Evolutionary conservation across 306 rosid species (phyloP).

Genomic region (Prunus armeniaca): DNA sequence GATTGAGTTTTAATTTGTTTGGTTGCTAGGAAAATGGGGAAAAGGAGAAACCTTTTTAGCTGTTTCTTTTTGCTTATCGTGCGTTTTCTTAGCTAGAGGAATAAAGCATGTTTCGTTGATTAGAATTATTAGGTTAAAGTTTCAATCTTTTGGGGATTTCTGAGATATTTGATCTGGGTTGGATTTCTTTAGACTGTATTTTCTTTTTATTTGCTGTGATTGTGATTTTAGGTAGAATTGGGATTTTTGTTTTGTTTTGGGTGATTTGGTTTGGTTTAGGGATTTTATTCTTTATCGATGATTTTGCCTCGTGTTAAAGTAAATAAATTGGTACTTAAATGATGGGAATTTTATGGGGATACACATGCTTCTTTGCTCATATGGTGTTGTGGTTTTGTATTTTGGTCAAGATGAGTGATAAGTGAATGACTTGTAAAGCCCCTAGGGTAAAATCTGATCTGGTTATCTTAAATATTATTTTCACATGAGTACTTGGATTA

Average conservation of each 20-base stretch:
- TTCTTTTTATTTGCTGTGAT: background rate
- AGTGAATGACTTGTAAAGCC: background rate
- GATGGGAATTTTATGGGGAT: background rate
- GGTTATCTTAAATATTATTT: background rate
- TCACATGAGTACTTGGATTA: background rate
- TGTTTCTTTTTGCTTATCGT: background rate
- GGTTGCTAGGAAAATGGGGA: constrained; percentile 9
- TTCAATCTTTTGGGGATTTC: background rate
- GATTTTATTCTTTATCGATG: background rate
- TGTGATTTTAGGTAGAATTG: background rate
- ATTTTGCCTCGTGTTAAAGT: background rate
- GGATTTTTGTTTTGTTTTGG: background rate
- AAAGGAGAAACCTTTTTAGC: background rate
- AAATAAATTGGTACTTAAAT: background rate
- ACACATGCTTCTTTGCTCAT: background rate
- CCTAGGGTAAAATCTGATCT: background rate
- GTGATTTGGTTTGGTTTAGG: background rate
- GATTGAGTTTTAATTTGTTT: constrained; percentile 8
- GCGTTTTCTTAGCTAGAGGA: background rate
- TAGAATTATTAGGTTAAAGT: background rate
- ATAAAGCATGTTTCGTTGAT: background rate
- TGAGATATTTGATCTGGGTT: constrained; percentile 3
- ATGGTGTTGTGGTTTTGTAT: background rate
- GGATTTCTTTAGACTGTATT: background rate
- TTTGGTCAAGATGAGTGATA: constrained; percentile 2